phyloP scores from a whole-genome alignment of 257 asterid species.

The Eucommia ulmoides region DNA sequence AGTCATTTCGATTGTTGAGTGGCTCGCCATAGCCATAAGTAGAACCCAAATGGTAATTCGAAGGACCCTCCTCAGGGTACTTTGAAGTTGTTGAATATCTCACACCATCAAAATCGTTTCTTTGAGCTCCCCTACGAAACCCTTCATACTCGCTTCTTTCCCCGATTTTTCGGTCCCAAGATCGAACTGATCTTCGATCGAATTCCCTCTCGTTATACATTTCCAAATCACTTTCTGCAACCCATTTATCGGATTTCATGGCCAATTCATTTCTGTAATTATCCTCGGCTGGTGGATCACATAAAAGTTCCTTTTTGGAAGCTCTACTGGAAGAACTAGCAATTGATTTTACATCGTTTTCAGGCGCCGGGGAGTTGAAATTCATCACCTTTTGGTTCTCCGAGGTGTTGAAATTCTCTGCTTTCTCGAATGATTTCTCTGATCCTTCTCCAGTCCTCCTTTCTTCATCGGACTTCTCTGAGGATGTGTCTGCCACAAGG shows the following conservation, averaged over 20 bases:
- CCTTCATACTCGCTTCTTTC: conserved; percentile 14
- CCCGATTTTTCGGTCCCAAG: conserved; percentile 11
- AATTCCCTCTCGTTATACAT: conserved; percentile 11
- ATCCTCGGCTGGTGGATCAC: conserved; percentile 24
- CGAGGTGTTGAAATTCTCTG: conserved; percentile 22
- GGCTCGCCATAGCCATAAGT: conserved; percentile 23
- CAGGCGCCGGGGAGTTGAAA: conserved; percentile 35
- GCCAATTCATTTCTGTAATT: conserved; percentile 16
- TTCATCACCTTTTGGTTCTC: conserved; percentile 25
- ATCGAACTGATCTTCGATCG: conserved; percentile 11
- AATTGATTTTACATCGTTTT: conserved; percentile 43
- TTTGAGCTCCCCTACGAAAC: conserved; percentile 14
- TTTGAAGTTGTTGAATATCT: conserved; percentile 9
- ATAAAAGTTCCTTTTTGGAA: conserved; percentile 29
- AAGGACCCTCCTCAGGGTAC: conserved; percentile 25
- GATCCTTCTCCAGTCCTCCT: conserved; percentile 14
- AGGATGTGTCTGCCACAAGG: conserved; percentile 41
- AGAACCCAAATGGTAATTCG: conserved; percentile 17
- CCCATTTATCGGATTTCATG: conserved; percentile 17
- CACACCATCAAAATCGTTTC: conserved; percentile 18
- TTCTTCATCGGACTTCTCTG: conserved; percentile 48
- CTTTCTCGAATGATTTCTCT: conserved; percentile 32
- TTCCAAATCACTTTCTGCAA: conserved; percentile 13
- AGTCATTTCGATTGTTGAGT: conserved; percentile 15
- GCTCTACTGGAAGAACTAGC: conserved; percentile 37